A percentile compares a stretch with the other conserved stretches of the same genome.
These are phyloP conservation scores for Glebionis coronaria DNA, from an alignment of 129 eudicot genomes.

Conservation along the genomic window DNA sequence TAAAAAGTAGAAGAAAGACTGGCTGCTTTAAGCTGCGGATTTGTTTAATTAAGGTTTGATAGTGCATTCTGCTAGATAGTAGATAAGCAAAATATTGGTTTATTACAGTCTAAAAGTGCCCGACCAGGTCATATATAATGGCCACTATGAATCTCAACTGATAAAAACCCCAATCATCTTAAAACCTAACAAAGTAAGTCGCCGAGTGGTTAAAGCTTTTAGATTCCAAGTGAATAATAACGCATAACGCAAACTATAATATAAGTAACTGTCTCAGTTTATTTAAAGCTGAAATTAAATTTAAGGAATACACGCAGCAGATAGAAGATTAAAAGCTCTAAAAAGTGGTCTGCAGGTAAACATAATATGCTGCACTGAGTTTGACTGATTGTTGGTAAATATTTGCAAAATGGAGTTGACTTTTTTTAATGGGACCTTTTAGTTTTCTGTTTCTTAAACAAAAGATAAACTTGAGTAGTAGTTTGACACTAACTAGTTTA, in stretches of 20 bases:
- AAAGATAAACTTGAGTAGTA: slow-evolving; percentile 11
- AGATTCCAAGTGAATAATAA: background rate
- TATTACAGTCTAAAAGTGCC: slow-evolving; percentile 21
- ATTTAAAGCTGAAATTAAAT: background rate
- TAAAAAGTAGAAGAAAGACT: slow-evolving; percentile 22
- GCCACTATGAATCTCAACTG: slow-evolving; percentile 24
- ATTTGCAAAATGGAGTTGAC: slow-evolving; percentile 19
- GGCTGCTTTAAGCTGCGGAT: slow-evolving; percentile 27
- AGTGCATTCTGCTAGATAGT: slow-evolving; percentile 19
- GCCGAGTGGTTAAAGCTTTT: slow-evolving; percentile 12
- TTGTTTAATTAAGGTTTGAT: slow-evolving; percentile 35
- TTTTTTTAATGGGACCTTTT: slow-evolving; percentile 7
- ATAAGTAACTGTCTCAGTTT: too few species aligned
- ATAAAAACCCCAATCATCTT: slow-evolving; percentile 14
- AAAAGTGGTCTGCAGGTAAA: background rate
- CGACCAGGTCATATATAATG: slow-evolving; percentile 24
- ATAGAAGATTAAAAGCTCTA: slow-evolving; percentile 8
- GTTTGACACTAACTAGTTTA: slow-evolving; percentile 16
- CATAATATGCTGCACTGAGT: slow-evolving; percentile 6
- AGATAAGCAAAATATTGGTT: slow-evolving; percentile 27
- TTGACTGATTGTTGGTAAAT: slow-evolving; percentile 13
- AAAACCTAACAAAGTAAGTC: slow-evolving; percentile 5
- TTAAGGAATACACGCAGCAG: background rate
- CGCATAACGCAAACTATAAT: too few species aligned
- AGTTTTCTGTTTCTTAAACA: slow-evolving; percentile 2